A percentile compares a stretch with the other conserved stretches of the same genome.
phyloP scores from a whole-genome alignment of 345 rosid genomes.

The Bruguiera parviflora region DNA sequence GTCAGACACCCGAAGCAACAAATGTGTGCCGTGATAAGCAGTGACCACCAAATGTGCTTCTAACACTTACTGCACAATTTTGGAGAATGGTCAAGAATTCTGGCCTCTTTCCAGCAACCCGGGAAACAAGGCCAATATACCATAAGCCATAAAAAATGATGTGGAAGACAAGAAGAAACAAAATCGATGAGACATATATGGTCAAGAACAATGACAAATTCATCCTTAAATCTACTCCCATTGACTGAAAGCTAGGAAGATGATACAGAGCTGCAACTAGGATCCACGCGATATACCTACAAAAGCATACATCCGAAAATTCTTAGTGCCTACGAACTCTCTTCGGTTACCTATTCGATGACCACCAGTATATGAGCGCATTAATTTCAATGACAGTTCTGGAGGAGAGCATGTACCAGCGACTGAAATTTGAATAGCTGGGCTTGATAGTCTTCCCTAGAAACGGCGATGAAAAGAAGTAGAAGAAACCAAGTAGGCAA shows the following conservation, averaged over 20 bases:
- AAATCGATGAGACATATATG: conserved; percentile 72
- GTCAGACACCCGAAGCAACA: not conserved
- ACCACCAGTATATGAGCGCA: no score
- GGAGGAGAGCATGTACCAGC: conserved; percentile 59
- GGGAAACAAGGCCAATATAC: conserved; percentile 92
- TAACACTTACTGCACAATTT: conserved; percentile 79
- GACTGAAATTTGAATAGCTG: conserved; percentile 90
- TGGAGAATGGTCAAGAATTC: conserved; percentile 86
- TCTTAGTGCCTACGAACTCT: not conserved
- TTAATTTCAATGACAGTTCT: not conserved
- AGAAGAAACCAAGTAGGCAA: conserved; percentile 95
- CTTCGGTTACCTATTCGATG: no score
- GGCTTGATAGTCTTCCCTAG: conserved; percentile 93
- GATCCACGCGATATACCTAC: conserved; percentile 98
- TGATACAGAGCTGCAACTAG: conserved; percentile 96
- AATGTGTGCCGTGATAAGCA: not conserved
- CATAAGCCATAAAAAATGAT: conserved; percentile 82
- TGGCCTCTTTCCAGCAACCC: conserved; percentile 93
- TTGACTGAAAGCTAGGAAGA: conserved; percentile 98
- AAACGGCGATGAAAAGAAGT: conserved; percentile 97
- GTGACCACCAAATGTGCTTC: conserved; percentile 10
- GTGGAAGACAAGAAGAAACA: conserved; percentile 93
- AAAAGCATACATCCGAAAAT: conserved; percentile 16
- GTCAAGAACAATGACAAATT: conserved; percentile 92
- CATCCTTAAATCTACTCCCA: conserved; percentile 99